Percentiles rank a stretch among this genome's conserved stretches.
Evolutionary conservation across 768 basidiomycete genomes (phyloP).

Genomic region (Cystofilobasidium capitatum): DNA sequence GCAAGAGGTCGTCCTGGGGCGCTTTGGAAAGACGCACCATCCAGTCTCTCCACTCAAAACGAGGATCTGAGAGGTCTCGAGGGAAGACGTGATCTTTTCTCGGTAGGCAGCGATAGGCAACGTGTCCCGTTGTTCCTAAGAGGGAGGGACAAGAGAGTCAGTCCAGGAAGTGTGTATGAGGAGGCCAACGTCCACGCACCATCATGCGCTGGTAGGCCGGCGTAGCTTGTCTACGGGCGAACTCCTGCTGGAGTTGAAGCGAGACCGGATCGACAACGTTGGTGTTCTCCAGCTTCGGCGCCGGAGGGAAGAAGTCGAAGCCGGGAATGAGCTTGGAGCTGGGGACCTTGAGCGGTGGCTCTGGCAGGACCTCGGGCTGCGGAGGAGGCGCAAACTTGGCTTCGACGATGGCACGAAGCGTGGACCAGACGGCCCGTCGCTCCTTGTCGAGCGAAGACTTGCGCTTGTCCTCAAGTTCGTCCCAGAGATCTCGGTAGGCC

Average conservation of each 20-base stretch:
- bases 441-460: constrained; percentile 53
- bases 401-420: constrained; percentile 55
- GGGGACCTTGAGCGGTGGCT: background rate
- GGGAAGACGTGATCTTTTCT: constrained; percentile 55
- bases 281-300: constrained; percentile 1
- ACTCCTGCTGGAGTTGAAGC: constrained; percentile 42
- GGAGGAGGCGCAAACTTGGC: constrained; percentile 22
- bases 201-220: constrained; percentile 78
- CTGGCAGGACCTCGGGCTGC: background rate
- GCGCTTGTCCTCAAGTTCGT: constrained; percentile 63
- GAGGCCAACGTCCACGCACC: constrained; percentile 45
- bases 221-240: constrained; percentile 54
- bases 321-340: constrained; percentile 29
- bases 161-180: background rate
- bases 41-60: constrained; percentile 79
- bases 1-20: background rate
- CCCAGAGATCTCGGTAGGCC: constrained; percentile 81
- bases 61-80: constrained; percentile 69
- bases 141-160: background rate
- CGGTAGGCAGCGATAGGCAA: constrained; percentile 83
- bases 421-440: constrained; percentile 64
- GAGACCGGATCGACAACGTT: constrained; percentile 8
- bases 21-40: constrained; percentile 44
- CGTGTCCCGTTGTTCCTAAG: constrained; percentile 58
- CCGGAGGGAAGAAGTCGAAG: constrained; percentile 19